These are phyloP conservation scores for Hypoxylon fragiforme DNA, from an alignment of 495 filamentous ascomycete genomes.

Conservation along the genomic window DNA sequence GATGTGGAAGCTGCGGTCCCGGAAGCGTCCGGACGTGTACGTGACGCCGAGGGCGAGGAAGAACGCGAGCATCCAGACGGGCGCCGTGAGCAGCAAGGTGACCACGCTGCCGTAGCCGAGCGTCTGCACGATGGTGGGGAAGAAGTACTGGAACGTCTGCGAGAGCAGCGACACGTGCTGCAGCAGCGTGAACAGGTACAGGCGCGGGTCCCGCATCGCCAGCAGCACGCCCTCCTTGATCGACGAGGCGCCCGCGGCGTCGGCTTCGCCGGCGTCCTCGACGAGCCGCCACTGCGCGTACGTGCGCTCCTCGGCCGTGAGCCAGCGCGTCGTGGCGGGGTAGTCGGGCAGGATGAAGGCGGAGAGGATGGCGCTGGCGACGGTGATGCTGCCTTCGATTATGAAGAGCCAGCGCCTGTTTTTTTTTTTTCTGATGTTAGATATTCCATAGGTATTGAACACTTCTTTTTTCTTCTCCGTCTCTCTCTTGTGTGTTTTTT, in stretches of 20 bases:
- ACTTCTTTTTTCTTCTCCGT: too few relatives aligned
- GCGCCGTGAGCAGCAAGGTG: conserved; percentile 56
- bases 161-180: conserved; percentile 47
- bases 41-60: conserved; percentile 43
- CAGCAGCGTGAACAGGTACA: conserved; percentile 52
- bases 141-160: conserved; percentile 55
- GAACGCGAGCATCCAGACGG: conserved; percentile 49
- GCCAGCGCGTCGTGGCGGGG: conserved; percentile 48
- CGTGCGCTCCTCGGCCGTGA: conserved; percentile 45
- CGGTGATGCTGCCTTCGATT: conserved; percentile 48
- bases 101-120: conserved; percentile 55
- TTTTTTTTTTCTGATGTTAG: too few relatives aligned
- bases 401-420: conserved; percentile 43
- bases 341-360: conserved; percentile 49
- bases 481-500: too few relatives aligned
- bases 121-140: conserved; percentile 58
- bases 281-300: conserved; percentile 48
- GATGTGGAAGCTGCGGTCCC: conserved; percentile 50
- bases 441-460: too few relatives aligned
- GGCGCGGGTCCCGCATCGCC: conserved; percentile 44
- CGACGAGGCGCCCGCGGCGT: conserved; percentile 30
- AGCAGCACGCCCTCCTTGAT: conserved; percentile 45
- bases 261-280: conserved; percentile 46
- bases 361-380: conserved; percentile 42
- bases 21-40: conserved; percentile 43